Conservation (phyloP, 2,329 filamentous ascomycete genomes). For the Trichophyton simii region DNA sequence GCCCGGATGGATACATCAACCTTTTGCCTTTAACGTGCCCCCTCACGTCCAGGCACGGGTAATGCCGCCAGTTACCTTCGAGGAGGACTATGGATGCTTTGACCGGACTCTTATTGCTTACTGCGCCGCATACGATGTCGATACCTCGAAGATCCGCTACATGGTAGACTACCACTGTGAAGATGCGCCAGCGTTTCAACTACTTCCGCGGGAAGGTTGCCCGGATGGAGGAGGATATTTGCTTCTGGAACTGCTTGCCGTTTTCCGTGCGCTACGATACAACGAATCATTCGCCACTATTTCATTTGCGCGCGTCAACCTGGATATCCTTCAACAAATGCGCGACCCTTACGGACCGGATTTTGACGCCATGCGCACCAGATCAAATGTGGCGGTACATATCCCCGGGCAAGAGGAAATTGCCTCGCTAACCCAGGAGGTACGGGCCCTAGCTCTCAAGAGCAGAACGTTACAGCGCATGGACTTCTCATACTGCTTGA, state of each 20-base stretch:
- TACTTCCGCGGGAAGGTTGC: constrained; percentile 45
- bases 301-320: constrained; percentile 51
- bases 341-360: constrained; percentile 50
- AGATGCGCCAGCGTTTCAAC: constrained; percentile 54
- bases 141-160: constrained; percentile 55
- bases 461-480: constrained; percentile 50
- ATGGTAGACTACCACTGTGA: constrained; percentile 49
- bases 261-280: constrained; percentile 57
- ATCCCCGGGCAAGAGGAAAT: constrained; percentile 42
- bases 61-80: constrained; percentile 35
- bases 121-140: constrained; percentile 55
- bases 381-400: constrained; percentile 44
- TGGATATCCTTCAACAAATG: constrained; percentile 53
- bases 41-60: constrained; percentile 41
- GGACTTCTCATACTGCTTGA: constrained; percentile 53
- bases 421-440: constrained; percentile 54
- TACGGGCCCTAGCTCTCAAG: constrained; percentile 54
- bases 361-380: constrained; percentile 48
- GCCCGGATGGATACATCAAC: constrained; percentile 52
- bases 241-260: constrained; percentile 51
- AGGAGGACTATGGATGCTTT: constrained; percentile 50
- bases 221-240: constrained; percentile 42
- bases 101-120: constrained; percentile 58
- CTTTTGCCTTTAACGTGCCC: constrained; percentile 51
- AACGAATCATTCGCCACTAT: constrained; percentile 57